Base-by-base conservation (phyloP, 1,284 basidiomycete genomes). In the Cutaneotrichosporon arboriforme region DNA sequence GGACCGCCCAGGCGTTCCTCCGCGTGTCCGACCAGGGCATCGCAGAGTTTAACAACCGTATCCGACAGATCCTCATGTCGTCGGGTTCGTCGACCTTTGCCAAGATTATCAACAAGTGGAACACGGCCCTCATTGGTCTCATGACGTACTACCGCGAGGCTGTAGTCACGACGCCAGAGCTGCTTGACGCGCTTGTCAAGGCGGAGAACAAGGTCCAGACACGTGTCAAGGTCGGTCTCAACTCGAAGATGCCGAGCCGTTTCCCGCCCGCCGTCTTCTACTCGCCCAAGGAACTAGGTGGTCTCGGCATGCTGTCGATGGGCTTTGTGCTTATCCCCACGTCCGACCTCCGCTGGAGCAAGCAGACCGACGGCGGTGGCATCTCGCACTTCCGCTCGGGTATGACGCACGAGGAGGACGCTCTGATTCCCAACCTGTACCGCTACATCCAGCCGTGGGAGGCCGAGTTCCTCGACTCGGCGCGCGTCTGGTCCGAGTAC, bases 81-180 rank as follows among this genome's bases (percentile, higher is more conserved):
- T 97, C 96, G 1, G 96, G 96, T 56, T 94, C 92, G 0, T 94
- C 94, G 1, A 97, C 96, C 0, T 98, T 98, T 82, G 91, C 90
- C 58, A 99, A 99, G 81, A 97, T 99, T 66, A 88, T 97, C 70
- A 98, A 98, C 80, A 97, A 97, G 65, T 97, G 92, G 92, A 97
- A 97, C 75, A 94, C 92, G 2, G 89, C 90, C 10, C 82, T 94
- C 50, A 94, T 93, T 61, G 90, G 90, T 57, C 77, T 93, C 33
- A 91, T 96, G 90, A 97, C 93, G 0, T 98, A 97, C 78, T 98
- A 97, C 77, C 89, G 94, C 58, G 94, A 98, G 72, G 94, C 93
- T n/a, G 92, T 97, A 58, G 90, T 97, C 57, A 90, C 96, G 72
- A 98, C 96, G 33, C 91, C 92, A 67, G 93, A 97, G 76, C 81